Percentiles rank a stretch among this genome's conserved stretches.
These are phyloP conservation scores for Petrea volubilis DNA, from an alignment of 257 asterid species.

Conservation along the genomic window DNA sequence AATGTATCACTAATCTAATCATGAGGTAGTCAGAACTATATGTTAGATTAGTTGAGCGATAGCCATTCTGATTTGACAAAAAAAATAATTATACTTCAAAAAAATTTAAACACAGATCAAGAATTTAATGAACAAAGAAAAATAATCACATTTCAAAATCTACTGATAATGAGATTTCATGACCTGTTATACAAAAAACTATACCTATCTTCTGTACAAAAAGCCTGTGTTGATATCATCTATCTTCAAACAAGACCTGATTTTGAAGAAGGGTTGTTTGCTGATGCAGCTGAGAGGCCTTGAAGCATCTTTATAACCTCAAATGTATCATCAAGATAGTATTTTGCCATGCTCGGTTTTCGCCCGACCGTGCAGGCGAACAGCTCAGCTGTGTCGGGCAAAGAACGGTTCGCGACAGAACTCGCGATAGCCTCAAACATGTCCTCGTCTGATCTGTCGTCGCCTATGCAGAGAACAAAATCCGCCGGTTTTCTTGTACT, in stretches of 20 bases:
- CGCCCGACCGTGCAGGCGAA: constrained; percentile 92
- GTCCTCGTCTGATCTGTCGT: constrained; percentile 91
- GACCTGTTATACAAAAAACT: too few species aligned
- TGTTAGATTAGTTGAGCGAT: neutral
- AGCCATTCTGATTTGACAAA: neutral
- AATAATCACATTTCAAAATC: too few species aligned
- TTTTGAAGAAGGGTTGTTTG: constrained; percentile 18
- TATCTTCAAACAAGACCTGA: constrained; percentile 29
- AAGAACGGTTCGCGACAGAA: constrained; percentile 30
- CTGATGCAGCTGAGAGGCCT: constrained; percentile 57
- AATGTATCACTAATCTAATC: neutral
- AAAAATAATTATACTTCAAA: too few species aligned
- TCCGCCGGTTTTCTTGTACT: constrained; percentile 52
- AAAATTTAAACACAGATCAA: too few species aligned
- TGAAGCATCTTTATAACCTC: constrained; percentile 77
- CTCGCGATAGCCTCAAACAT: constrained; percentile 82
- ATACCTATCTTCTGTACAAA: too few species aligned
- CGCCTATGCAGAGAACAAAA: constrained; percentile 84
- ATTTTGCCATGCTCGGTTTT: constrained; percentile 90
- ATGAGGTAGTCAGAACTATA: neutral
- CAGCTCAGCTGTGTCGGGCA: constrained; percentile 53
- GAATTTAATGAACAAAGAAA: too few species aligned
- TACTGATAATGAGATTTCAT: too few species aligned
- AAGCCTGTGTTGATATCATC: too few species aligned
- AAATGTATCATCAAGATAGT: constrained; percentile 71